Evolutionary conservation across 2,329 filamentous ascomycete genomes (phyloP).

Genomic region (Ophiostoma piceae): DNA sequence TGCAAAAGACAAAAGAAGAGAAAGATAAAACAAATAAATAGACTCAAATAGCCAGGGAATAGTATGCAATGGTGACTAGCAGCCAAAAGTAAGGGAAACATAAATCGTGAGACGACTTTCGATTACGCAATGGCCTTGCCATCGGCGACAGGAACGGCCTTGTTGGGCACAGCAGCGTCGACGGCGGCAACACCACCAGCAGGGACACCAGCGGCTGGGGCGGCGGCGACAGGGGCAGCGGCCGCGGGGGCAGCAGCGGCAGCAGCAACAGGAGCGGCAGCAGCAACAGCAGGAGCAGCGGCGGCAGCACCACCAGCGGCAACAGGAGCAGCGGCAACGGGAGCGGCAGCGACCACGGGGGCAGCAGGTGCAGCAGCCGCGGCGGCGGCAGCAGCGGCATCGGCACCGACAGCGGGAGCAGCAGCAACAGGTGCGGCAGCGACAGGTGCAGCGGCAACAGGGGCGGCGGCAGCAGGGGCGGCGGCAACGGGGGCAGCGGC

Average conservation of each 20-base stretch:
- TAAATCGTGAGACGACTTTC: not conserved
- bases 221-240: slow-evolving; percentile 14
- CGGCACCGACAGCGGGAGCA: slow-evolving; percentile 12
- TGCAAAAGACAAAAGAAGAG: slow-evolving; percentile 16
- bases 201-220: slow-evolving; percentile 7
- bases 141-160: slow-evolving; percentile 17
- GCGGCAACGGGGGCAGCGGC: slow-evolving; percentile 8
- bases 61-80: slow-evolving; percentile 3
- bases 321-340: slow-evolving; percentile 1
- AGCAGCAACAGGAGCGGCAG: not conserved
- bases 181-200: slow-evolving; percentile 15
- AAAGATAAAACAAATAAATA: not conserved
- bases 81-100: not conserved
- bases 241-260: slow-evolving; percentile 12
- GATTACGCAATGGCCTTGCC: not conserved
- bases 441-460: slow-evolving; percentile 9
- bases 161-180: slow-evolving; percentile 17
- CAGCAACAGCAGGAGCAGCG: slow-evolving; percentile 5
- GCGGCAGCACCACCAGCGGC: slow-evolving; percentile 10
- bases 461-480: slow-evolving; percentile 5
- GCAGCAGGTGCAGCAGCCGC: slow-evolving; percentile 12
- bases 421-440: slow-evolving; percentile 6
- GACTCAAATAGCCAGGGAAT: not conserved
- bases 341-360: slow-evolving; percentile 14
- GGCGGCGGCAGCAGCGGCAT: not conserved